These are phyloP conservation scores for Amaranthus cruentus DNA, from an alignment of 148 eudicot species.

Conservation along the genomic window DNA sequence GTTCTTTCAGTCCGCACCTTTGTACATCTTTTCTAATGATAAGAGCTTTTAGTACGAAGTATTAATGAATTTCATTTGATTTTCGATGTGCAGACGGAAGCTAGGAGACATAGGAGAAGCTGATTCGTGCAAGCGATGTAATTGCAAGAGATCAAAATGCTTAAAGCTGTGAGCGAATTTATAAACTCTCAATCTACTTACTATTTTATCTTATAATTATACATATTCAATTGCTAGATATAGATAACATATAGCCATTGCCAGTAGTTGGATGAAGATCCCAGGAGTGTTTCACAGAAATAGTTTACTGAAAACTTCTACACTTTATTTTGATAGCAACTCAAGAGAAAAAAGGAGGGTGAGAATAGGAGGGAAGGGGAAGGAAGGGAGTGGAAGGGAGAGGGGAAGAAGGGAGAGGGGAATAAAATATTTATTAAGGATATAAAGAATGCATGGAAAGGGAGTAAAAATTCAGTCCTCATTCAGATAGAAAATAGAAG, in stretches of 20 bases:
- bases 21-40: neutral
- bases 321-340: too few relatives aligned
- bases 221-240: neutral
- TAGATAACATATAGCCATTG: neutral
- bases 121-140: conserved; percentile 44
- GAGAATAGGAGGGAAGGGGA: too few relatives aligned
- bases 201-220: neutral
- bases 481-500: too few relatives aligned
- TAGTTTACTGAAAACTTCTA: too few relatives aligned
- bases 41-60: neutral
- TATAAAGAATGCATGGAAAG: too few relatives aligned
- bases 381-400: too few relatives aligned
- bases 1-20: neutral
- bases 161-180: conserved; percentile 38
- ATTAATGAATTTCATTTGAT: conserved; percentile 3
- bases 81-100: conserved; percentile 25
- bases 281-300: neutral
- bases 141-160: conserved; percentile 50
- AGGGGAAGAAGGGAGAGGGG: too few relatives aligned
- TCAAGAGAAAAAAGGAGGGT: too few relatives aligned
- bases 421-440: too few relatives aligned
- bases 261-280: neutral
- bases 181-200: neutral
- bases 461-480: too few relatives aligned
- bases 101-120: conserved; percentile 26